Base-by-base conservation (phyloP, 768 basidiomycete species). In the Suillus bovinus region DNA sequence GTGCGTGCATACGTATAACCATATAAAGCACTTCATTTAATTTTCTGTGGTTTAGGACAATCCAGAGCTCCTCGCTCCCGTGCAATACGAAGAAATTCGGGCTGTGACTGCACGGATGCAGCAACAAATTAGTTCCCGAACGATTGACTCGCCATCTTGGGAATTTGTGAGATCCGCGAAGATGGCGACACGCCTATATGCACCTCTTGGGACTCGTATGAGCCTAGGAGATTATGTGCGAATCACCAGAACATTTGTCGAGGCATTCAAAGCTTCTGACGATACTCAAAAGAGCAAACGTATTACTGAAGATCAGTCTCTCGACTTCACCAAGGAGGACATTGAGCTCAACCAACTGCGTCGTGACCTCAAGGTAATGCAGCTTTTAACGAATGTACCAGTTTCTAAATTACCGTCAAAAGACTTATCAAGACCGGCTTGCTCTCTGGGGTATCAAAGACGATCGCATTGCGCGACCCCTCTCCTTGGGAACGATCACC, bases 101-200 rank as follows among this genome's bases (percentile, higher is more conserved):
- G 69, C 72, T 5, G 66, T 87, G 7, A 94, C 94, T 3, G 71
- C 82, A 6, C 78, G 78, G 62, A 82, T 95, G 71, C 84, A 89
- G 49, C 78, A 85, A 31, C 80, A 84, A 59, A 93, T 96, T 66
- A 85, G 87, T 63, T 83, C 84, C 31, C 91, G 91, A 6, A 93
- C 91, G 1, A 81, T 93, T 56, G 90, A 93, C 65, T 89, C 93
- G 4, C 94, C 94, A 29, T 89, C 89, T 6, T 96, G 94, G 92
- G 82, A 86, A 65, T 77, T 89, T 38, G 80, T 93, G 44, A 84
- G 92, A 50, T 84, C 82, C 24, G 87, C 89, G 27, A 92, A 93
- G 71, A 80, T 90, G 50, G 90, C 92, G 4, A 81, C 90, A 20
- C 78, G 90, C 31, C 86, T 96, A 52, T 96, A 96, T 68, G 91